A percentile compares a stretch with the other conserved stretches of the same genome.
These are phyloP conservation scores for Talaromyces islandicus DNA, from an alignment of 2,329 filamentous ascomycete genomes.

Conservation along the genomic window DNA sequence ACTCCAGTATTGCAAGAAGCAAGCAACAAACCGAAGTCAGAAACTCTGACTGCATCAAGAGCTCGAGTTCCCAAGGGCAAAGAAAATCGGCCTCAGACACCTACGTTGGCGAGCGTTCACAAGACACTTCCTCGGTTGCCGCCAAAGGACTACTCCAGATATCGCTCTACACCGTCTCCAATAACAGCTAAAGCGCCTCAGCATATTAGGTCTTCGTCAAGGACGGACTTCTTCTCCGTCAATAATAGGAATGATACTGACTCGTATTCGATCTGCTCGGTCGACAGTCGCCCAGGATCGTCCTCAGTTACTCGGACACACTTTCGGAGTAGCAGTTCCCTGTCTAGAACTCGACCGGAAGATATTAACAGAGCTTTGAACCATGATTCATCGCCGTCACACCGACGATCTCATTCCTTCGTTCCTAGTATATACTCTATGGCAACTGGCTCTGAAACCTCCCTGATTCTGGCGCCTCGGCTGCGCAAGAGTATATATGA, in stretches of 20 bases:
- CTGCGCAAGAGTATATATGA: conserved; percentile 41
- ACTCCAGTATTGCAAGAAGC: conserved; percentile 6
- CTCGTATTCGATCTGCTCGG: conserved; percentile 33
- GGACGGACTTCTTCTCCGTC: conserved; percentile 27
- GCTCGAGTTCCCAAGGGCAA: not conserved
- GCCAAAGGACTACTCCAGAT: conserved; percentile 18
- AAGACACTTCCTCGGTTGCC: conserved; percentile 23
- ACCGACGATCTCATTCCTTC: conserved; percentile 33
- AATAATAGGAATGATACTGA: conserved; percentile 37
- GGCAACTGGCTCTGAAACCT: conserved; percentile 38
- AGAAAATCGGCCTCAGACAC: not conserved
- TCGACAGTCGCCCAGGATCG: conserved; percentile 31
- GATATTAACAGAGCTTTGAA: conserved; percentile 29
- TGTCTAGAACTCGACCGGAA: conserved; percentile 39
- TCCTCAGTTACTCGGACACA: conserved; percentile 33
- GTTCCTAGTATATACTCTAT: conserved; percentile 42
- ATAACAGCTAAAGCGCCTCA: conserved; percentile 14
- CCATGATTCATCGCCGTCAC: conserved; percentile 21
- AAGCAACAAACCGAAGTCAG: conserved; percentile 16
- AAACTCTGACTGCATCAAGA: conserved; percentile 10
- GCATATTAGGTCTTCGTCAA: conserved; percentile 15
- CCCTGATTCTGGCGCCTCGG: conserved; percentile 38
- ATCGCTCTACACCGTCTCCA: conserved; percentile 17
- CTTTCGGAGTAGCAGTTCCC: conserved; percentile 37
- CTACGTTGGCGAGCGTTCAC: conserved; percentile 19